A percentile compares a stretch with the other conserved stretches of the same genome.
phyloP scores from a whole-genome alignment of 768 basidiomycete genomes.

The Amanita inopinata region DNA sequence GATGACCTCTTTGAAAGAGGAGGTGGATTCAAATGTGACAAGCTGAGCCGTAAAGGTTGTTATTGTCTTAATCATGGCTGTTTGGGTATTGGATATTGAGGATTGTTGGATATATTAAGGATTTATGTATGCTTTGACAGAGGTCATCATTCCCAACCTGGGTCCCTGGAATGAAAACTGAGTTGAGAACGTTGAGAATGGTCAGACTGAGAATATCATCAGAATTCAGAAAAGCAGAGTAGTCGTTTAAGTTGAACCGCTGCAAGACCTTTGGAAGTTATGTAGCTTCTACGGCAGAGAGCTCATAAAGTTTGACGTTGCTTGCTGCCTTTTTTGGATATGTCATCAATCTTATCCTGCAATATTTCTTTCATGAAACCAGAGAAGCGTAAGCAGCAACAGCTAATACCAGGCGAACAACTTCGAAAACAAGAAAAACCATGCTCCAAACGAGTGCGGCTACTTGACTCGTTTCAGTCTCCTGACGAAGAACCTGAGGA shows the following conservation, averaged over 20 bases:
- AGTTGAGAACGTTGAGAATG: no score
- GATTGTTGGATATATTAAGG: neutral
- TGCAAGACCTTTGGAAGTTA: no score
- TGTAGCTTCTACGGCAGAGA: no score
- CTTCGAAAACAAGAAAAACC: slow-evolving; percentile 35
- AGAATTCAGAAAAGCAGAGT: no score
- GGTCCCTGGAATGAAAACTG: no score
- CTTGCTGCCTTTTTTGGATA: no score
- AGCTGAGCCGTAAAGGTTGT: slow-evolving; percentile 29
- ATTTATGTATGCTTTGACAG: neutral
- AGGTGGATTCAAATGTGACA: slow-evolving; percentile 31
- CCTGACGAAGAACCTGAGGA: slow-evolving; percentile 5
- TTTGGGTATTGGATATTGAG: neutral
- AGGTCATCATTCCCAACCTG: no score
- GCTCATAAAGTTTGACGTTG: no score
- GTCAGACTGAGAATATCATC: no score
- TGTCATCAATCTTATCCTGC: no score
- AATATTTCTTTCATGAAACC: neutral
- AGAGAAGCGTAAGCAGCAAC: slow-evolving; percentile 17
- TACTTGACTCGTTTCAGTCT: neutral
- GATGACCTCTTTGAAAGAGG: slow-evolving; percentile 31
- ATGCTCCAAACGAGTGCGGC: slow-evolving; percentile 26
- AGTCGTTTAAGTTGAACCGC: no score
- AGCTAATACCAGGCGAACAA: slow-evolving; percentile 35
- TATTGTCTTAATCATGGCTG: slow-evolving; percentile 6